Conservation (phyloP, 192 early-diverging fungal genomes). For the Powellomyces hirtus region DNA sequence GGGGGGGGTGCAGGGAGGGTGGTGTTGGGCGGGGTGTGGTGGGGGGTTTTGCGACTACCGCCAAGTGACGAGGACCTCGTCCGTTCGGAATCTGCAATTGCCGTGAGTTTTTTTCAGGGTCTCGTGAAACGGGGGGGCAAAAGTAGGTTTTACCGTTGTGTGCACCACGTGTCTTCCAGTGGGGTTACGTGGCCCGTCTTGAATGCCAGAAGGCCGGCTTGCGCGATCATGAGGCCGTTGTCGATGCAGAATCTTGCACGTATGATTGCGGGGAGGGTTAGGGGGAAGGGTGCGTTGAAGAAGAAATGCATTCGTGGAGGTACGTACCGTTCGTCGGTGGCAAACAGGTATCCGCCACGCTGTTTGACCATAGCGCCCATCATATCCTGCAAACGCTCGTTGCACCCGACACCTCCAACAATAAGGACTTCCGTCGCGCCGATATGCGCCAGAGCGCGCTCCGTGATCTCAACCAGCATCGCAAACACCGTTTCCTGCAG, state of each 20-base stretch:
- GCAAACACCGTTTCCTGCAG: conserved; percentile 98
- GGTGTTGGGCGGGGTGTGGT: too few relatives aligned
- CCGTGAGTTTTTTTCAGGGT: background rate
- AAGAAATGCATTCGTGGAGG: too few relatives aligned
- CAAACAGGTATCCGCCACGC: conserved; percentile 83
- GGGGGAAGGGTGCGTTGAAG: background rate
- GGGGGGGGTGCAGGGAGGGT: too few relatives aligned
- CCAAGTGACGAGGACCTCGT: conserved; percentile 44
- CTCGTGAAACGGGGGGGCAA: too few relatives aligned
- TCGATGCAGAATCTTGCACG: conserved; percentile 86
- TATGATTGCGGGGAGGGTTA: too few relatives aligned
- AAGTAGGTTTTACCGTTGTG: conserved; percentile 64
- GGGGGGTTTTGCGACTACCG: too few relatives aligned
- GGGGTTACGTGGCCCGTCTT: conserved; percentile 78
- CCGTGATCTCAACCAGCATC: conserved; percentile 99
- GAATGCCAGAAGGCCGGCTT: conserved; percentile 86
- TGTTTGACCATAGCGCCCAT: conserved; percentile 94
- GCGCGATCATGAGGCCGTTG: conserved; percentile 99
- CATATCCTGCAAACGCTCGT: conserved; percentile 93
- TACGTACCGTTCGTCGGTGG: conserved; percentile 91
- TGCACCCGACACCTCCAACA: conserved; percentile 97
- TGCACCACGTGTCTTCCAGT: conserved; percentile 84
- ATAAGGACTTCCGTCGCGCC: conserved; percentile 86
- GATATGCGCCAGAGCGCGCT: conserved; percentile 98
- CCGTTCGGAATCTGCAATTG: conserved; percentile 34